Evolutionary conservation across 75 land plant species (phyloP).

Genomic region (Picea glauca): DNA sequence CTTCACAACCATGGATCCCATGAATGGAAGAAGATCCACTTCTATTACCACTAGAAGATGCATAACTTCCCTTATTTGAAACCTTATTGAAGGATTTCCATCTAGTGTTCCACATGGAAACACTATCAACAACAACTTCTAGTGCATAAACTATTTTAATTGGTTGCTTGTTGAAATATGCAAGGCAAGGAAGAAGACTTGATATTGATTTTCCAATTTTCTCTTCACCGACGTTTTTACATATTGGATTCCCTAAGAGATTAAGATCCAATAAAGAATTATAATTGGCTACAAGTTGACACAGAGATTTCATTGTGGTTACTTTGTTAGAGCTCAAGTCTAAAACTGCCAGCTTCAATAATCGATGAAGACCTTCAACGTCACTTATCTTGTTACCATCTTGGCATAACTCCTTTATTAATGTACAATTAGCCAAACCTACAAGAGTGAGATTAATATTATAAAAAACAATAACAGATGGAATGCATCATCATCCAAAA

Average conservation of each 20-base stretch:
- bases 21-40: not conserved
- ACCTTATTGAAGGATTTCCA: constrained; percentile 26
- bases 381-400: no score
- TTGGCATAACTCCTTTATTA: no score
- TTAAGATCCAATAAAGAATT: constrained; percentile 74
- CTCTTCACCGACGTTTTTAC: constrained; percentile 79
- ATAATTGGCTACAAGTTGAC: constrained; percentile 88
- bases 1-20: constrained; percentile 4
- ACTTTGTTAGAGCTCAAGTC: constrained; percentile 92
- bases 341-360: constrained; percentile 69
- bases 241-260: constrained; percentile 82
- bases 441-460: no score
- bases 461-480: no score
- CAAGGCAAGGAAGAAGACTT: constrained; percentile 52
- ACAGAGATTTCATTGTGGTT: constrained; percentile 64
- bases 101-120: constrained; percentile 42
- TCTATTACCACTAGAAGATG: not conserved
- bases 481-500: no score
- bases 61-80: constrained; percentile 15
- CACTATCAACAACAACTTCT: constrained; percentile 51
- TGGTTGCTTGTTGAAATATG: constrained; percentile 78
- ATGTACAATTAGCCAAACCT: no score
- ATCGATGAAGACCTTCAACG: no score
- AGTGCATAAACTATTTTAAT: constrained; percentile 62
- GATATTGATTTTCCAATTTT: constrained; percentile 54